These are phyloP conservation scores for Albatrellus ellisii DNA, from an alignment of 768 basidiomycete species.

Conservation along the genomic window DNA sequence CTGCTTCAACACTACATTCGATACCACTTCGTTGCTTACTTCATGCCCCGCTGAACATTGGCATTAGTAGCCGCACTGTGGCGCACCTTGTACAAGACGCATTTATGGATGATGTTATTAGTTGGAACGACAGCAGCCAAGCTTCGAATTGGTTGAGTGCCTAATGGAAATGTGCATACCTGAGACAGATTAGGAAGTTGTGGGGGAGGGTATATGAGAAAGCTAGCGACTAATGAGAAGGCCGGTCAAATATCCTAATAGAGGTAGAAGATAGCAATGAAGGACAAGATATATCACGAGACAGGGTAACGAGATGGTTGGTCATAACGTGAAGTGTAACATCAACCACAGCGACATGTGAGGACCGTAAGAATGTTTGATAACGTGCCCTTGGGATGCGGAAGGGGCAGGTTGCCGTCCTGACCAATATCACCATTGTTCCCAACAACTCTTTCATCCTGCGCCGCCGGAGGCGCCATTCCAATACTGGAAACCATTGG, in stretches of 20 bases:
- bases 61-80: too few relatives aligned
- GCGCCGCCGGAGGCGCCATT: conserved; percentile 60
- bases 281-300: neutral
- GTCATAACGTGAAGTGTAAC: neutral
- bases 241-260: too few relatives aligned
- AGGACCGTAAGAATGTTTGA: conserved; percentile 58
- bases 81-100: too few relatives aligned
- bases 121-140: too few relatives aligned
- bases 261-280: neutral
- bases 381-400: conserved; percentile 40
- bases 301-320: neutral
- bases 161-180: conserved; percentile 5
- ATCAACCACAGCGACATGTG: conserved; percentile 65
- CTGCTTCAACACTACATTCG: too few relatives aligned
- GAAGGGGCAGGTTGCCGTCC: conserved; percentile 37
- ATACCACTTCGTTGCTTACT: too few relatives aligned
- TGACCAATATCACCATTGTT: conserved; percentile 50
- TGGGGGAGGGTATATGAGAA: conserved; percentile 11
- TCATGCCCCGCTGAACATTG: too few relatives aligned
- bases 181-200: conserved; percentile 1
- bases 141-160: neutral
- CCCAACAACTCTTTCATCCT: conserved; percentile 55
- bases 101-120: too few relatives aligned
- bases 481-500: conserved; percentile 57
- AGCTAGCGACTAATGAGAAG: neutral